Evolutionary conservation across 139 green algal species (phyloP), one percentile per base, ranked within the genome.

Genomic region (Astrephomene gubernaculifera): DNA sequence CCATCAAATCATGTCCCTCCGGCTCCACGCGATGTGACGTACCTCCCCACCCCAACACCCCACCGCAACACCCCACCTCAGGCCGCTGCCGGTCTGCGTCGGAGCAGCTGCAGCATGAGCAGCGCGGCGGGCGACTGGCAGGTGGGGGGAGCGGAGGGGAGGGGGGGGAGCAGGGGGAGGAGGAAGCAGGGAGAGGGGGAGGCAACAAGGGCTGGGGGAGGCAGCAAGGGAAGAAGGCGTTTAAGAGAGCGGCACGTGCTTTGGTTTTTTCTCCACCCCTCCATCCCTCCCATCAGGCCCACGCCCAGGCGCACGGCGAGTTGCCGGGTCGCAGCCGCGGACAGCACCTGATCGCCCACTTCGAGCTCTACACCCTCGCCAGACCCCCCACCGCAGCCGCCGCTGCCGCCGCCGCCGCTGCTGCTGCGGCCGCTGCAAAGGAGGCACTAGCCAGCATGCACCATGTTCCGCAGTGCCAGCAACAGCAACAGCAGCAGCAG

Each of bases 281-380:
- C 12, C 49, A 57, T 57, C 49, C 22, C 29, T n/a, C 22, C 57
- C 57, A 9, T 9, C 68, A 75, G 68, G 68, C 68, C 7, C 27
- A 63, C n/a, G 29, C 70, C 2, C 70, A 78, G 29, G n/a, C 29
- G 1, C 70, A 53, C 10, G 39, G 6, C 6, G 70, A 61, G 43
- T 31, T 33, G 22, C 72, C 79, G 8, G 64, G 79, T 24, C 79
- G 79, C 61, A 85, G 79, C 44, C 79, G 79, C 10, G 79, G 79
- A 3, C 79, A 85, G 63, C 79, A 85, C 43, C 44, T 85, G 22
- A 75, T 85, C 63, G 64, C 63, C 2, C 79, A 85, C 61, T 22
- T 85, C 29, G 64, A 75, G 63, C 64, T 75, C 17, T 75, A 54
- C 68, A 39, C 27, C 22, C 36, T 75, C 19, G 38, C 52, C 6